phyloP scores from a whole-genome alignment of 768 basidiomycete genomes.

The Gloeopeniophorella convolvens region DNA sequence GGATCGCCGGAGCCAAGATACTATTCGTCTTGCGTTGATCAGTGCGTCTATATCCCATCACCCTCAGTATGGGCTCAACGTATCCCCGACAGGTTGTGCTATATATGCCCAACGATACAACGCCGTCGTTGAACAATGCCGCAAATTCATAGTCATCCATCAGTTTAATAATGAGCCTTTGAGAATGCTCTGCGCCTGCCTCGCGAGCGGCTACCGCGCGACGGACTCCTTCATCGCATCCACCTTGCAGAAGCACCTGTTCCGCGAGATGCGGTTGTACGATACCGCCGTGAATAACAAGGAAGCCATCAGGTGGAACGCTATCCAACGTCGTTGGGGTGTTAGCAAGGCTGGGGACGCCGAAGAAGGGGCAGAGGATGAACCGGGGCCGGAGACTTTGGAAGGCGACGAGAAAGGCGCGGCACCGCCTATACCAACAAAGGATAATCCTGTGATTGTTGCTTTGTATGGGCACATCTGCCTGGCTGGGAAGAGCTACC shows the following conservation, averaged over 20 bases:
- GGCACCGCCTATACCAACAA: conserved; percentile 48
- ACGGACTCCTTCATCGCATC: conserved; percentile 70
- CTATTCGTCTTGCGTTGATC: conserved; percentile 70
- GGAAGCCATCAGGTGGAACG: conserved; percentile 57
- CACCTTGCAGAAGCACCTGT: conserved; percentile 77
- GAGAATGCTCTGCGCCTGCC: conserved; percentile 65
- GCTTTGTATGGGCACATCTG: conserved; percentile 79
- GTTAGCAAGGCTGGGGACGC: conserved; percentile 36
- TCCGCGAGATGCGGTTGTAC: conserved; percentile 68
- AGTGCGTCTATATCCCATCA: conserved; percentile 39
- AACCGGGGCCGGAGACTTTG: conserved; percentile 26
- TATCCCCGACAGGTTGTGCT: conserved; percentile 57
- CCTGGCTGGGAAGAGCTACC: conserved; percentile 79
- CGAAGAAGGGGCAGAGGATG: conserved; percentile 38
- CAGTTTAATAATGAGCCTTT: conserved; percentile 88
- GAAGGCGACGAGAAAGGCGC: conserved; percentile 24
- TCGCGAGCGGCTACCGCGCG: conserved; percentile 63
- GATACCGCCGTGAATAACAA: conserved; percentile 61
- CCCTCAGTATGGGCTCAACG: neutral
- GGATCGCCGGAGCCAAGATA: conserved; percentile 52
- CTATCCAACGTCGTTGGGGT: conserved; percentile 50
- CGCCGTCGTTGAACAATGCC: conserved; percentile 64
- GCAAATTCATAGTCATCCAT: conserved; percentile 65
- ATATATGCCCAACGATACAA: conserved; percentile 49
- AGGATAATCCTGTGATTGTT: conserved; percentile 63